These are phyloP conservation scores for Cymbidium sinense DNA, from an alignment of 106 monocot genomes.

Conservation along the genomic window DNA sequence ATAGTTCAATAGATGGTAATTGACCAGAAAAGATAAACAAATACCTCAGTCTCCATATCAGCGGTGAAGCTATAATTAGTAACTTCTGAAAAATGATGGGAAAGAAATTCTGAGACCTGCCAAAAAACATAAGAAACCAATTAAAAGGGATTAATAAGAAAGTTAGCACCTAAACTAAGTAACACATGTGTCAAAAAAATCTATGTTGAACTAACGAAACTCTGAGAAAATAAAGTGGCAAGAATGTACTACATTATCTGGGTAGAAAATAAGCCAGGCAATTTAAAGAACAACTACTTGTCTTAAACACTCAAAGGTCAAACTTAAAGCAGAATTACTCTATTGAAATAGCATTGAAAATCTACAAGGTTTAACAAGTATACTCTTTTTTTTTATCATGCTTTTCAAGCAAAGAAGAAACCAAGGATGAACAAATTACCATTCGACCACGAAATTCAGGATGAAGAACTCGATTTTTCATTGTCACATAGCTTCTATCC, in stretches of 20 bases:
- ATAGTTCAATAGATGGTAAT: not conserved
- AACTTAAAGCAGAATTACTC: not conserved
- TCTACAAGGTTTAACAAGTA: not conserved
- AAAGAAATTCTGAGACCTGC: conserved; percentile 81
- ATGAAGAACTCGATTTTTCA: conserved; percentile 59
- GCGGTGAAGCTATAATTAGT: conserved; percentile 97
- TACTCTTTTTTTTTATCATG: not conserved
- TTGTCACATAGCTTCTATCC: conserved; percentile 82
- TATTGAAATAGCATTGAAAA: not conserved
- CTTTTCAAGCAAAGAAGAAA: not conserved
- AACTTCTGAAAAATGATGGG: conserved; percentile 84
- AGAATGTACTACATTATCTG: not conserved
- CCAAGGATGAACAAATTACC: conserved; percentile 31
- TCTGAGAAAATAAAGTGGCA: not conserved
- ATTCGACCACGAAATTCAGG: conserved; percentile 98
- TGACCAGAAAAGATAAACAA: not conserved
- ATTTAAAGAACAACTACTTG: not conserved
- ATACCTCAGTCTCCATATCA: conserved; percentile 96
- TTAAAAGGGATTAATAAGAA: not conserved
- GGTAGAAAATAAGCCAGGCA: not conserved
- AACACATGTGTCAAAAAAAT: not conserved
- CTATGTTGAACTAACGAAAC: not conserved
- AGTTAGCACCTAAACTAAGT: conserved; percentile 4
- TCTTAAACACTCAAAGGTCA: not conserved
- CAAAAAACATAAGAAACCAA: not conserved